A percentile compares a stretch with the other conserved stretches of the same genome.
Evolutionary conservation across 768 basidiomycete species (phyloP).

Genomic region (Peribolospora kevripleyi): DNA sequence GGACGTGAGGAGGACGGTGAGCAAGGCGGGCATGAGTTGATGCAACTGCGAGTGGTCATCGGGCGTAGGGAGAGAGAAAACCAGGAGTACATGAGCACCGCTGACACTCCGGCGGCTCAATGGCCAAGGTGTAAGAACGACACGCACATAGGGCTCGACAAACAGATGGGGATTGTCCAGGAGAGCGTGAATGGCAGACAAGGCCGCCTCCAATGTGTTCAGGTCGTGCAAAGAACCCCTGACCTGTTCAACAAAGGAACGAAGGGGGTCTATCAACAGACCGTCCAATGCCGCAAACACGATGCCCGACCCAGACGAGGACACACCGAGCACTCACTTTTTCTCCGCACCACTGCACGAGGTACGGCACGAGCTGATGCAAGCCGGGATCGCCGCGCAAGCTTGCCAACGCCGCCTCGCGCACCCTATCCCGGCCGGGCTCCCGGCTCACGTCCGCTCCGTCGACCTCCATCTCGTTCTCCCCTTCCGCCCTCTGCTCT

Average conservation of each 20-base stretch:
- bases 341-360: slow-evolving; percentile 85
- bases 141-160: slow-evolving; percentile 79
- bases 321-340: slow-evolving; percentile 39
- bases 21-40: slow-evolving; percentile 76
- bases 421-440: slow-evolving; percentile 25
- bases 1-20: slow-evolving; percentile 74
- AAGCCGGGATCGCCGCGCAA: slow-evolving; percentile 71
- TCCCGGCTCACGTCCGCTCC: too few relatives aligned
- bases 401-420: slow-evolving; percentile 72
- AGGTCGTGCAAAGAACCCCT: slow-evolving; percentile 34
- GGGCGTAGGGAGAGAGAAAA: background rate
- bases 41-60: slow-evolving; percentile 37
- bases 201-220: slow-evolving; percentile 45
- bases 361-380: slow-evolving; percentile 71
- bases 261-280: background rate
- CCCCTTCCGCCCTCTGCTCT: too few relatives aligned
- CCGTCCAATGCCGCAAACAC: background rate
- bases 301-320: slow-evolving; percentile 25
- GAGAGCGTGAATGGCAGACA: slow-evolving; percentile 64
- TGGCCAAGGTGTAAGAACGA: background rate
- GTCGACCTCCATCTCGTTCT: too few relatives aligned
- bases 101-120: too few relatives aligned
- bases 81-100: background rate
- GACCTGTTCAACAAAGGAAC: slow-evolving; percentile 20
- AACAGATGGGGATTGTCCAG: slow-evolving; percentile 70